Evolutionary conservation across 768 basidiomycete species (phyloP), one percentile per base, ranked within the genome.

Genomic region (Pilatotrama ljubarskyi): DNA sequence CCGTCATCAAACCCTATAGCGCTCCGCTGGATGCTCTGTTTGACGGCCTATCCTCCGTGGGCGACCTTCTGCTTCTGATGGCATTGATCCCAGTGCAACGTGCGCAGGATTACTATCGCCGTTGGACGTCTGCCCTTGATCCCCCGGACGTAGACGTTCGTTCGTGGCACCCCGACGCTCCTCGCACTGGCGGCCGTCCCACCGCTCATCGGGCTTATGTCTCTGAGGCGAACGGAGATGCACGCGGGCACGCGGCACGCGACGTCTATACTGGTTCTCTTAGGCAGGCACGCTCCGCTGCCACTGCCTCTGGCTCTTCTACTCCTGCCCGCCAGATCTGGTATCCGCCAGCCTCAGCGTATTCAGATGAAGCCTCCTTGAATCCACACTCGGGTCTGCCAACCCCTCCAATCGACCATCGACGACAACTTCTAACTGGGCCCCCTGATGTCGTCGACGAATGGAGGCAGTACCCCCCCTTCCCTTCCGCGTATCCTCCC

Each of bases 401-500:
- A 64, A 68, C 32, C 22, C 62, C 49, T 58, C 68, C 60, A 40
- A 58, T 35, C 37, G 55, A 47, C 48, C 57, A 43, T 38, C 64
- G n/a, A 18, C 25, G 29, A 18, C 59, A 11, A 38, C 55, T 59
- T 8, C 40, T 56, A 26, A 32, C 35, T 25, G 56, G 60, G 29
- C 41, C 55, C 11, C 24, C 56, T 6, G 51, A n/a, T 13, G 20
- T 44, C 9, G 71, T 67, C n/a, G 83, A 87, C 40, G 88, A 91
- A 63, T 91, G 88, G 88, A 75, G 86, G 57, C 76, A 82, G 68
- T 91, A 90, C 64, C 88, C 88, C 13, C 77, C 85, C 17, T 86
- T 90, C 52, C 90, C 90, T 29, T 84, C 90, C 5, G 90, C 90
- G 35, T 91, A 91, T 66, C 89, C 88, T 9, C 78, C 87, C 0